Percentiles rank a stretch among this genome's conserved stretches.
Evolutionary conservation across 768 basidiomycete species (phyloP).

Genomic region (Solioccasus polychromus): DNA sequence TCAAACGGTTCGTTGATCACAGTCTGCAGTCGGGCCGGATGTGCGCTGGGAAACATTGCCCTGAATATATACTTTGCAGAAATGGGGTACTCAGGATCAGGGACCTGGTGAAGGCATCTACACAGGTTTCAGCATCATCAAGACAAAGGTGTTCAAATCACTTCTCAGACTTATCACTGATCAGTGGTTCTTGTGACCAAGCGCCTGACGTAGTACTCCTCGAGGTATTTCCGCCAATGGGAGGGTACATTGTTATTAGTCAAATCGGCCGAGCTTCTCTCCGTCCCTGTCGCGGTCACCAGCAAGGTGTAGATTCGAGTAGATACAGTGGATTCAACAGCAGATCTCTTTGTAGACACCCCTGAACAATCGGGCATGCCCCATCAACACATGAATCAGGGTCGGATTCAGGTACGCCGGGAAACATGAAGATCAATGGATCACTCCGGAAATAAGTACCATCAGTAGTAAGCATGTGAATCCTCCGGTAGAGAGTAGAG

Average conservation of each 20-base stretch:
- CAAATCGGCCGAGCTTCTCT: conserved; percentile 14
- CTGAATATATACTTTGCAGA: conserved; percentile 9
- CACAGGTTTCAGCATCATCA: conserved; percentile 5
- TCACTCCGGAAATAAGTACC: conserved; percentile 1
- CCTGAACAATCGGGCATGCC: conserved; percentile 21
- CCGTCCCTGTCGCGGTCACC: conserved; percentile 24
- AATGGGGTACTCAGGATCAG: conserved; percentile 1
- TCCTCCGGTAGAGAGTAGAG: neutral
- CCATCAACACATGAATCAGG: conserved; percentile 23
- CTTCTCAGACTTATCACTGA: neutral
- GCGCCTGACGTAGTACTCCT: conserved; percentile 4
- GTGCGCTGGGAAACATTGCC: conserved; percentile 1
- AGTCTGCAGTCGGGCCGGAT: neutral
- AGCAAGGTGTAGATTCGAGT: conserved; percentile 15
- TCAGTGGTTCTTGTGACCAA: neutral
- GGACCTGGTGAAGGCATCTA: neutral
- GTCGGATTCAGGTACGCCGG: conserved; percentile 21
- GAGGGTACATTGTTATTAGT: conserved; percentile 4
- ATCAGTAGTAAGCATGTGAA: no score
- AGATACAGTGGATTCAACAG: conserved; percentile 20
- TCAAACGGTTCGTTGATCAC: no score
- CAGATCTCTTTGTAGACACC: conserved; percentile 16
- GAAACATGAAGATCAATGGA: conserved; percentile 16
- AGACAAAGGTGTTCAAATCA: conserved; percentile 1
- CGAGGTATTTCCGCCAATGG: conserved; percentile 23